Base-by-base conservation (phyloP, 2,329 filamentous ascomycete genomes). In the Talaromyces sp. region DNA sequence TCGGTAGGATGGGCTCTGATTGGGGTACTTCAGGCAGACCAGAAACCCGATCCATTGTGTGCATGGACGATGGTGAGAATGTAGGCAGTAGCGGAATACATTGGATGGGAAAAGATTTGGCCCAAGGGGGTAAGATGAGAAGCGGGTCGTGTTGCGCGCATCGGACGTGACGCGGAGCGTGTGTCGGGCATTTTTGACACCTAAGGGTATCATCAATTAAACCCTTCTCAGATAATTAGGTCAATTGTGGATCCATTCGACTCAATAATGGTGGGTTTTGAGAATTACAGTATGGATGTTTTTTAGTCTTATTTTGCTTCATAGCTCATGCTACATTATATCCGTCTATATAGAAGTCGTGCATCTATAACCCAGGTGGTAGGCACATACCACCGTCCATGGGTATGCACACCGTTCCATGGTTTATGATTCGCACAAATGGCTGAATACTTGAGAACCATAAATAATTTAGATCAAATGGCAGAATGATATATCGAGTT, bases 1-100 rank as follows among this genome's bases (percentile, higher is more conserved):
- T 52, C 61, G 63, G 65, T 42, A 68, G 62, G 41, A 68, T 63
- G 43, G 70, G 70, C 47, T 73, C 69, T 51, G 70, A 73, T 58
- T 64, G 62, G 43, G 68, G 67, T 51, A 66, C 61, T 47, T 70
- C 65, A 51, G 68, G 64, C 40, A 70, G 67, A 64, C 64, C 67
- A 64, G 61, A 62, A 52, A 52, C 44, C 57, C 53, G 49, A 57
- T 65, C 61, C 70, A 73, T 73, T 64, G 62, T 71, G 61, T 49
- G 47, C 56, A 58, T 48, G 55, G 54, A 56, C 40, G 51, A 50
- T 61, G 54, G 58, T 19, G 33, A 51, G 35, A 27, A 36, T 52
- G 61, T 54, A 46, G 54, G 63, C 17, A 40, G 36, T 33, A 49
- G 51, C 27, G 43, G 43, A 24, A 55, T 48, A 49, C 54, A 58